These are phyloP conservation scores for Ottelia alismoides DNA, from an alignment of 106 monocot species.

Conservation along the genomic window DNA sequence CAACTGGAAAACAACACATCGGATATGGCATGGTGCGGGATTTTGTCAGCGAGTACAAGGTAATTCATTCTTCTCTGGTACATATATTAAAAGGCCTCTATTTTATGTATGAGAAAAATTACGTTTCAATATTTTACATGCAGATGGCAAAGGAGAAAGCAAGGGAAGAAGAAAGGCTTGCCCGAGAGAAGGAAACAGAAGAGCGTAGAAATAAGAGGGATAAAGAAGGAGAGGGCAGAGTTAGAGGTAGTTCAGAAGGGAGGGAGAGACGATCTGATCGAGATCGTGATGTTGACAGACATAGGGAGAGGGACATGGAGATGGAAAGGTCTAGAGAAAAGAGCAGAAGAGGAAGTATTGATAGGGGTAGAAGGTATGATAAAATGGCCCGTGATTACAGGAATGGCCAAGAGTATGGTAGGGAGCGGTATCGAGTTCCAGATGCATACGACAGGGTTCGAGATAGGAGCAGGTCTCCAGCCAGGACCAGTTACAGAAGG, in stretches of 20 bases:
- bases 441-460: slow-evolving; percentile 41
- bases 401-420: slow-evolving; percentile 66
- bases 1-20: slow-evolving; percentile 92
- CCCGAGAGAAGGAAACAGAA: slow-evolving; percentile 69
- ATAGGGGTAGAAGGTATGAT: slow-evolving; percentile 42
- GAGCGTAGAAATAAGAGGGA: slow-evolving; percentile 50
- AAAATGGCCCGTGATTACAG: slow-evolving; percentile 32
- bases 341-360: slow-evolving; percentile 41
- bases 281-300: slow-evolving; percentile 25
- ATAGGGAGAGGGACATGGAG: slow-evolving; percentile 27
- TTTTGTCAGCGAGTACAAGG: slow-evolving; percentile 82
- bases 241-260: slow-evolving; percentile 13
- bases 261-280: slow-evolving; percentile 9
- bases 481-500: slow-evolving; percentile 37
- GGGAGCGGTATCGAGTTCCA: slow-evolving; percentile 39
- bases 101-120: not conserved
- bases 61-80: slow-evolving; percentile 6
- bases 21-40: slow-evolving; percentile 97
- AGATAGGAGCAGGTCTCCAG: slow-evolving; percentile 71
- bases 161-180: slow-evolving; percentile 64
- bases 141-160: slow-evolving; percentile 69
- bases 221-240: slow-evolving; percentile 36
- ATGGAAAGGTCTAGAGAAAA: slow-evolving; percentile 30
- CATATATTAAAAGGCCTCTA: not conserved
- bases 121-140: slow-evolving; percentile 2